Percentiles rank a stretch among this genome's conserved stretches.
Evolutionary conservation across 352 stramenopile genomes (phyloP).

Genomic region (Pythium apleroticum): DNA sequence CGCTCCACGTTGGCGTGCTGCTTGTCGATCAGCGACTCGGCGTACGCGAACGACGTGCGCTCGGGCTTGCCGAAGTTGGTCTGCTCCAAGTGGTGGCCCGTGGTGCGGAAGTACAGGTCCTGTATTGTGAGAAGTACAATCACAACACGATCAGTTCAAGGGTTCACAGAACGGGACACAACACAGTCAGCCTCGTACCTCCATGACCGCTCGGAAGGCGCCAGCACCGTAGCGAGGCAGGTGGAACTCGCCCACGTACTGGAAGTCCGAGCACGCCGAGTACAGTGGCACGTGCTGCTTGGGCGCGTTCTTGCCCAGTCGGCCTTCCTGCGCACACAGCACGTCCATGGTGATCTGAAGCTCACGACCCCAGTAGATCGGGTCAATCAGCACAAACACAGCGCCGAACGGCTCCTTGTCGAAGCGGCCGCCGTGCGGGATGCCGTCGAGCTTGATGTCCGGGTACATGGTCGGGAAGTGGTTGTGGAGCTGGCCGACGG

Average conservation of each 20-base stretch:
- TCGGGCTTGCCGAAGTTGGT: slow-evolving; percentile 83
- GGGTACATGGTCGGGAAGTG: slow-evolving; percentile 84
- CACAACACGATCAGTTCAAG: slow-evolving; percentile 3
- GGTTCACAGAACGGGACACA: neutral
- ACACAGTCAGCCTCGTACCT: slow-evolving; percentile 21
- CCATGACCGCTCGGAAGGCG: slow-evolving; percentile 76
- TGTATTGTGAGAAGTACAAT: slow-evolving; percentile 16
- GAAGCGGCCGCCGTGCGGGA: slow-evolving; percentile 51
- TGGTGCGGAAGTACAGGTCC: slow-evolving; percentile 79
- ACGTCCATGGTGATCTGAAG: slow-evolving; percentile 79
- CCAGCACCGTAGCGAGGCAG: slow-evolving; percentile 77
- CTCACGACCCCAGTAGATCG: slow-evolving; percentile 77
- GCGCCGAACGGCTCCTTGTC: slow-evolving; percentile 53
- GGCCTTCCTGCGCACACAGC: slow-evolving; percentile 54
- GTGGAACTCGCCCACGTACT: slow-evolving; percentile 87
- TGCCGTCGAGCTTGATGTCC: slow-evolving; percentile 57
- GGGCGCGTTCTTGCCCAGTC: slow-evolving; percentile 42
- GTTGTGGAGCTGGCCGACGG: slow-evolving; percentile 67
- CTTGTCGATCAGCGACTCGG: slow-evolving; percentile 70
- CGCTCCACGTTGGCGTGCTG: slow-evolving; percentile 64
- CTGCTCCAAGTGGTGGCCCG: slow-evolving; percentile 68
- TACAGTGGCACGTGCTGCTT: slow-evolving; percentile 74
- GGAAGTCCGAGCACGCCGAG: slow-evolving; percentile 86
- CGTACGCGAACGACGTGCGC: slow-evolving; percentile 69
- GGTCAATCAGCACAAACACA: slow-evolving; percentile 78